Evolutionary conservation across 208 protist genomes (phyloP).

Genomic region (Trypanosoma boissoni): DNA sequence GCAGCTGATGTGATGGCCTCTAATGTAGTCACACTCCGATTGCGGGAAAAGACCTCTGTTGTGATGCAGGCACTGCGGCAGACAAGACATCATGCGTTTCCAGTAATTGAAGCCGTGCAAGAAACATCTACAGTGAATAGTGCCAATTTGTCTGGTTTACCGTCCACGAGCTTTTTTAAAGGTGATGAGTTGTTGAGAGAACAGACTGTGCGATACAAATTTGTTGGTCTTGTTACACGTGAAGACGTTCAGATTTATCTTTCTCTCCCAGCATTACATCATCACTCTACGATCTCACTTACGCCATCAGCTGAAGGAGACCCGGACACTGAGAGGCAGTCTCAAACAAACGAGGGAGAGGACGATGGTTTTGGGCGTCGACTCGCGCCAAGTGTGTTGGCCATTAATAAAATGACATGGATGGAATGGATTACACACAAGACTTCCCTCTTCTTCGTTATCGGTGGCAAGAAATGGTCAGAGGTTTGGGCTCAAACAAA

Average conservation of each 20-base stretch:
- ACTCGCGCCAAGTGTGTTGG: slow-evolving; percentile 38
- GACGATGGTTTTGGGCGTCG: slow-evolving; percentile 48
- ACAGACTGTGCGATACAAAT: slow-evolving; percentile 46
- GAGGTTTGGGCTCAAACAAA: slow-evolving; percentile 12
- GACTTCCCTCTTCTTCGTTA: slow-evolving; percentile 55
- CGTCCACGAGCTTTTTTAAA: neutral
- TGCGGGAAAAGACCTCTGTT: slow-evolving; percentile 64
- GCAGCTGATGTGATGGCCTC: slow-evolving; percentile 89
- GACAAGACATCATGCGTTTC: slow-evolving; percentile 92
- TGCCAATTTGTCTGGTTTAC: neutral
- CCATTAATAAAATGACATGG: slow-evolving; percentile 71
- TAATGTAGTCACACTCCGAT: slow-evolving; percentile 68
- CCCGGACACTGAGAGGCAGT: slow-evolving; percentile 1
- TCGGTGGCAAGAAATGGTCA: slow-evolving; percentile 25
- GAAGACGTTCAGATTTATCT: slow-evolving; percentile 85
- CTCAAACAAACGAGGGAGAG: slow-evolving; percentile 24
- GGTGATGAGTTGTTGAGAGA: slow-evolving; percentile 2
- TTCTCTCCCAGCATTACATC: slow-evolving; percentile 47
- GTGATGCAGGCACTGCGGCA: slow-evolving; percentile 63
- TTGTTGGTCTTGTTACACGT: slow-evolving; percentile 85
- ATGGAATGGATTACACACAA: slow-evolving; percentile 73
- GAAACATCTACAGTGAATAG: neutral
- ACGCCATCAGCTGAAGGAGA: neutral
- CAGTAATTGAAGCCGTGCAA: slow-evolving; percentile 69
- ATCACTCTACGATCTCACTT: neutral